Conservation (phyloP, 768 basidiomycete species). For the Chlorophyllum brunneum region DNA sequence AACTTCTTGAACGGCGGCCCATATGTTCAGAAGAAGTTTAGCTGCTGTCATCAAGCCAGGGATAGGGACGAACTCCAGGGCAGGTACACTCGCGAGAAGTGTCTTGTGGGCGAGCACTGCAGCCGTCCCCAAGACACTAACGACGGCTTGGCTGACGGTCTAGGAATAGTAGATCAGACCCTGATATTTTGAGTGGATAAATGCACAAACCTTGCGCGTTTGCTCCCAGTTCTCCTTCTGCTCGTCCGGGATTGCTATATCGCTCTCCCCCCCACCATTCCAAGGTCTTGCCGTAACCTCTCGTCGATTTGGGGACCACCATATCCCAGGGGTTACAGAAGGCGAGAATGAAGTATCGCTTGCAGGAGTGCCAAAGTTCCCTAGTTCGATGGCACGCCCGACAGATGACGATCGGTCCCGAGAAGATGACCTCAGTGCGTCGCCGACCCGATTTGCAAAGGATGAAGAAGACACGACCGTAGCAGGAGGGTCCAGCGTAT, state of each 20-base stretch:
- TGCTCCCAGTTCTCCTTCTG: slow-evolving; percentile 35
- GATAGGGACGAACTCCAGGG: slow-evolving; percentile 49
- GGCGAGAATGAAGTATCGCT: slow-evolving; percentile 12
- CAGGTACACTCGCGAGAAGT: slow-evolving; percentile 35
- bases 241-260: slow-evolving; percentile 32
- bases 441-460: neutral
- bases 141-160: slow-evolving; percentile 34
- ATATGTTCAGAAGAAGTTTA: slow-evolving; percentile 51
- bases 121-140: slow-evolving; percentile 37
- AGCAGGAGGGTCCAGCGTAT: neutral
- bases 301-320: slow-evolving; percentile 12
- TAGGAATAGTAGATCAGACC: slow-evolving; percentile 16
- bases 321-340: neutral
- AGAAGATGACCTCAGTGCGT: slow-evolving; percentile 16
- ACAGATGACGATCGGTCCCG: slow-evolving; percentile 22
- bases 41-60: slow-evolving; percentile 53
- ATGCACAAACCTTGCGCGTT: slow-evolving; percentile 28
- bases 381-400: slow-evolving; percentile 9
- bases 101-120: slow-evolving; percentile 41
- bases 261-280: slow-evolving; percentile 26
- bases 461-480: slow-evolving; percentile 4
- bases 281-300: slow-evolving; percentile 25
- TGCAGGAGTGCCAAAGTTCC: slow-evolving; percentile 6
- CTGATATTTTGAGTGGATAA: neutral
- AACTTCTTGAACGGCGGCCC: slow-evolving; percentile 57